Evolutionary conservation across 148 eudicot genomes (phyloP).

Genomic region (Agrostemma githago): DNA sequence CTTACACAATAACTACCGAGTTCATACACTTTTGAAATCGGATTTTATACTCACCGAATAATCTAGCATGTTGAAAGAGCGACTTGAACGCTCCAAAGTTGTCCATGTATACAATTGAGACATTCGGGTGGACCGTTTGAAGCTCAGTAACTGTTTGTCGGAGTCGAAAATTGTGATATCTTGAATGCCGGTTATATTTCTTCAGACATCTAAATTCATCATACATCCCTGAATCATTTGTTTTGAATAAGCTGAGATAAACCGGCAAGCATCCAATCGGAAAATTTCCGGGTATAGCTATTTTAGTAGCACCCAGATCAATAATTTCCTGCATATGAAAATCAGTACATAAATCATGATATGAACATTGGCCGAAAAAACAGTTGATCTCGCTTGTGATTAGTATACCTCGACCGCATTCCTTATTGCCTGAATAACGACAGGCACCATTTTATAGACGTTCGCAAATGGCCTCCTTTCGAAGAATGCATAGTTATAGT

Average conservation of each 20-base stretch:
- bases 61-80: conserved; percentile 20
- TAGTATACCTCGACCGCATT: conserved; percentile 8
- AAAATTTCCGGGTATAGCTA: conserved; percentile 39
- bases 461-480: not conserved
- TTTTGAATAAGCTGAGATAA: conserved; percentile 17
- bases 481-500: conserved; percentile 13
- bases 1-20: too few relatives aligned
- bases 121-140: conserved; percentile 16
- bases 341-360: too few relatives aligned
- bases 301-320: conserved; percentile 26
- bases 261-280: conserved; percentile 32
- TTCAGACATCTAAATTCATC: conserved; percentile 32
- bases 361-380: too few relatives aligned
- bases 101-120: conserved; percentile 28
- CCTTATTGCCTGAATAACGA: conserved; percentile 13
- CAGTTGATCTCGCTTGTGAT: not conserved
- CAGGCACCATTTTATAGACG: conserved; percentile 1
- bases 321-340: conserved; percentile 31
- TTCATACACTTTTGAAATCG: too few relatives aligned
- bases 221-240: conserved; percentile 19
- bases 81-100: conserved; percentile 19
- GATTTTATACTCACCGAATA: conserved; percentile 22
- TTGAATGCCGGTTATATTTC: conserved; percentile 20
- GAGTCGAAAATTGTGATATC: conserved; percentile 21
- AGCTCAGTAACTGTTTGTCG: conserved; percentile 22